Evolutionary conservation across 2,329 filamentous ascomycete species (phyloP).

Genomic region (Chrysoporthe cubensis): DNA sequence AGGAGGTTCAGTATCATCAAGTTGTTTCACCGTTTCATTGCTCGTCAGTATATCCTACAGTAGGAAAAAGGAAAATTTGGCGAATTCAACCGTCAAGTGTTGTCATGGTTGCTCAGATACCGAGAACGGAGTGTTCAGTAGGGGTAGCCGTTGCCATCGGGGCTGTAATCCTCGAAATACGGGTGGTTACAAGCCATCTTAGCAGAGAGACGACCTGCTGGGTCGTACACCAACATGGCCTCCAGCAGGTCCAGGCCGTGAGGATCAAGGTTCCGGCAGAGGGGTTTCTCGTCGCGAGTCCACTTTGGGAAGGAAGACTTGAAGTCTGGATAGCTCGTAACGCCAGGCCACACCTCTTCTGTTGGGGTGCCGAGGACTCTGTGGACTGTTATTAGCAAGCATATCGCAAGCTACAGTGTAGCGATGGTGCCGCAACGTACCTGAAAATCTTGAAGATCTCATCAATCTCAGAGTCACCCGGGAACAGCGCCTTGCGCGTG

Average conservation of each 20-base stretch:
- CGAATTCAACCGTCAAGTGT: conserved; percentile 7
- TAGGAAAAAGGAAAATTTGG: conserved; percentile 15
- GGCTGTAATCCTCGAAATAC: conserved; percentile 64
- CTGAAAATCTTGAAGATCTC: conserved; percentile 95
- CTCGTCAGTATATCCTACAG: conserved; percentile 29
- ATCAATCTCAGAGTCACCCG: conserved; percentile 88
- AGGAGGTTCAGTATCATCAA: conserved; percentile 26
- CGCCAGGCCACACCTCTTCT: conserved; percentile 80
- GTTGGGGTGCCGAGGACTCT: conserved; percentile 78
- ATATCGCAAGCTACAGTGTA: background rate
- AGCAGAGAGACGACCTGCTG: conserved; percentile 79
- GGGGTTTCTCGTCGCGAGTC: conserved; percentile 67
- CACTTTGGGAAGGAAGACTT: conserved; percentile 89
- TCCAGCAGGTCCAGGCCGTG: conserved; percentile 68
- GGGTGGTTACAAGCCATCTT: conserved; percentile 85
- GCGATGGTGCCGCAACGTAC: conserved; percentile 47
- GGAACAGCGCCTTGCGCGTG: conserved; percentile 86
- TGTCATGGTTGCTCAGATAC: background rate
- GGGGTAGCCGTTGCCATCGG: conserved; percentile 34
- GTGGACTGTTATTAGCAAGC: conserved; percentile 36
- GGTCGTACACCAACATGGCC: conserved; percentile 79
- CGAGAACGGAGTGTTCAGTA: conserved; percentile 36
- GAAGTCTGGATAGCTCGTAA: conserved; percentile 88
- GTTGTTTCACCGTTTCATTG: conserved; percentile 23
- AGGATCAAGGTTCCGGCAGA: conserved; percentile 74